Conservation (phyloP, 2,329 filamentous ascomycete species). For the Trichoderma atrobrunneum region DNA sequence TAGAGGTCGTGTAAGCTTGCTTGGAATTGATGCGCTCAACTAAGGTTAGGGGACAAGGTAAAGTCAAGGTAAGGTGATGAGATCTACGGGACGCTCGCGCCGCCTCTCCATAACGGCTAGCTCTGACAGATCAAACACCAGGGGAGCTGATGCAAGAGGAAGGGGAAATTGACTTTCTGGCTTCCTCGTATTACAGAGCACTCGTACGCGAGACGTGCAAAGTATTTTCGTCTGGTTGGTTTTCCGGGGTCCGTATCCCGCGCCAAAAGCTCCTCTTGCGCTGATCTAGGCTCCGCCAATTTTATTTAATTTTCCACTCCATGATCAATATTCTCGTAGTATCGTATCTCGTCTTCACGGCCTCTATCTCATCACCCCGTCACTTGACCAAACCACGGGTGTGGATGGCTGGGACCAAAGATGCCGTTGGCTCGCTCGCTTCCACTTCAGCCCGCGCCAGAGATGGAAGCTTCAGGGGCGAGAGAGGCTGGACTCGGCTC, state of each 20-base stretch:
- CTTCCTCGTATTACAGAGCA: conserved; percentile 1
- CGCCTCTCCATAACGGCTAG: conserved; percentile 16
- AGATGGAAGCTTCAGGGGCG: conserved; percentile 8
- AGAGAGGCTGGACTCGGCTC: conserved; percentile 18
- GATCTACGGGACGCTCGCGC: conserved; percentile 17
- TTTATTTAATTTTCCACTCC: neutral
- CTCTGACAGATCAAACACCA: conserved; percentile 13
- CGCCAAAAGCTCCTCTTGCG: neutral
- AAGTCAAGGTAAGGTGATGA: conserved; percentile 17
- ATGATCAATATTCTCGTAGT: neutral
- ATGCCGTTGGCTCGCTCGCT: conserved; percentile 11
- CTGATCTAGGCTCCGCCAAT: neutral
- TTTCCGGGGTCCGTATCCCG: neutral
- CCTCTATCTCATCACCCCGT: neutral
- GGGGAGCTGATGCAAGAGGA: conserved; percentile 3
- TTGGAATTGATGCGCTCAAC: neutral
- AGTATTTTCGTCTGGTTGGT: neutral
- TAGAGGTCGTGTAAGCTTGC: neutral
- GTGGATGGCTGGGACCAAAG: conserved; percentile 13
- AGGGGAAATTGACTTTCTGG: conserved; percentile 5
- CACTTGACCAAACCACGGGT: conserved; percentile 9
- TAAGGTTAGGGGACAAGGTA: conserved; percentile 12
- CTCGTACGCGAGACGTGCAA: neutral
- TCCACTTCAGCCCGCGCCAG: conserved; percentile 17
- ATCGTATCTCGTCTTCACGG: neutral